Evolutionary conservation across 441 rosid genomes (phyloP), one percentile per base, ranked within the genome.

Genomic region (Populus tomentosa): DNA sequence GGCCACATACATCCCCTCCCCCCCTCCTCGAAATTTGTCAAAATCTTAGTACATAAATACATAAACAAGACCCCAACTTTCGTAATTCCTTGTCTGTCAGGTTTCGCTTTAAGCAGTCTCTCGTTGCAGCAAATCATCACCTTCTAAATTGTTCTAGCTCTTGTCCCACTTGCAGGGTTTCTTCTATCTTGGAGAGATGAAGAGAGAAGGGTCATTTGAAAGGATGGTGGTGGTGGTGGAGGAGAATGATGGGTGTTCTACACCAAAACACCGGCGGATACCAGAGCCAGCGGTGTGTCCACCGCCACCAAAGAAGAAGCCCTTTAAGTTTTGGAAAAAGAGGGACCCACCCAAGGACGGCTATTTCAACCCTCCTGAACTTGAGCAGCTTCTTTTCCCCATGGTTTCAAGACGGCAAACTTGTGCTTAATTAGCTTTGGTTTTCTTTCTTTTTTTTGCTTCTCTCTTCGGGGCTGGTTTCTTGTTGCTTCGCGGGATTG

Each of bases 221-320:
- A 70, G 69, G 14, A 56, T 28, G 70, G 16, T 23, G 79, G 32
- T 3, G 73, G 30, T 10, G 61, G 24, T 1, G 70, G 30, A 5
- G 67, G 72, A 33, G 69, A 10, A 67, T 28, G 80, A 73, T 14
- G 83, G 81, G 2, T 79, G 80, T 68, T 46, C 81, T 35, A 85
- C 84, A 10, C 87, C 87, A 35, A 77, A 33, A 4, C 79, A 76
- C 65, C 81, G 30, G 46, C 72, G 82, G 64, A 72, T 85, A 59
- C 82, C 75, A 14, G 79, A 40, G 74, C 64, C 46, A 35, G 70
- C 6, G 16, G 73, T 32, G 9, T 82, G 81, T 35, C 88, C 83
- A 3, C 83, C 85, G 16, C 80, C 82, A 6, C 88, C 83, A 9
- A 83, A 69, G 82, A 85, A 85, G 79, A 85, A 72, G 79, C 74